Base-by-base conservation (phyloP, 2,329 filamentous ascomycete genomes). In the Colletotrichum tropicale region DNA sequence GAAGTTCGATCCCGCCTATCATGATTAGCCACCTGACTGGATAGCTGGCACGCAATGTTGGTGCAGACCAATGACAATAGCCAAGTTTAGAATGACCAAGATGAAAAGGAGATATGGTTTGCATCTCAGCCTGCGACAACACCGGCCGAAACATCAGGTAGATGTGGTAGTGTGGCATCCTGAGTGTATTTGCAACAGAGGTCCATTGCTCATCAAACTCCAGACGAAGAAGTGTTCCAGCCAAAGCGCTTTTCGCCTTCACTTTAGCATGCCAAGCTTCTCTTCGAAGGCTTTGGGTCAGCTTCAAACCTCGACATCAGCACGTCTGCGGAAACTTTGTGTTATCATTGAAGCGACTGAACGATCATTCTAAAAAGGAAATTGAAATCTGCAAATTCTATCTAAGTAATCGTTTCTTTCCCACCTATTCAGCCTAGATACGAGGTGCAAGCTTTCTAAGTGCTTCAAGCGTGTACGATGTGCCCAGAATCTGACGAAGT, bases 401-500 rank as follows among this genome's bases (percentile, higher is more conserved):
- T 0, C 13, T 36, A 8, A 5, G 13, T 36, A 8, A 36, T 56
- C 3, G 38, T 43, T 10, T 10, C 8, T 0, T 10, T 56, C 0
- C 52, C n/a, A 56, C 6, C 3, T 3, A 8, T 9, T 56, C 8
- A 15, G 10, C 7, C 3, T 56, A 56, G 26, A 3, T 28, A 24
- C 55, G 55, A 58, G 55, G 55, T 0, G 21, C 9, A 58, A 28
- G 24, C 28, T 48, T 21, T 13, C 56, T 36, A 3, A 68, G 18
- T 4, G 30, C n/a, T 15, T 28, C 52, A 2, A 71, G 21, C 2
- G 56, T 60, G 1, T 24, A 60, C 0, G 66, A 66, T 7, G 76
- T 74, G 7, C 12, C 15, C 9, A 87, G 66, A 21, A 88, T 85
- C 68, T 84, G 81, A 66, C 79, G 66, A 70, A 88, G 68, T 8